Base-by-base conservation (phyloP, 495 filamentous ascomycete genomes). In the Tuber calosporum region DNA sequence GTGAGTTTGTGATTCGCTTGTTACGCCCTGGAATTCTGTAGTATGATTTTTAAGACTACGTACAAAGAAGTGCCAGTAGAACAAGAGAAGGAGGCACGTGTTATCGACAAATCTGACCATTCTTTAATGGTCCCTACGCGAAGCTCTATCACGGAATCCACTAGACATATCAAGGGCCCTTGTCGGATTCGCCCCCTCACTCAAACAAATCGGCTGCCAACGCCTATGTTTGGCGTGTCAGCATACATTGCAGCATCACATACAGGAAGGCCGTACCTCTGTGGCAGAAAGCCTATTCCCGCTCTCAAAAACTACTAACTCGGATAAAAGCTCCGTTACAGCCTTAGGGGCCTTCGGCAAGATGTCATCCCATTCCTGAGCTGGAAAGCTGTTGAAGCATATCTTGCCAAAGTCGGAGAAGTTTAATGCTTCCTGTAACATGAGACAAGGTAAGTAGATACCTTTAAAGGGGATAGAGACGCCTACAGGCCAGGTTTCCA, bases 401-500 rank as follows among this genome's bases (percentile, higher is more conserved):
- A 82, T 81, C 69, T 82, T 82, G 17, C 80, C 80, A 67, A 81
- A 82, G 72, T 82, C 80, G 19, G 80, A 80, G 30, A 81, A 79
- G 30, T 67, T 71, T 13, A 9, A 45, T n/a, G 80, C 67, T 36
- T 78, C 80, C 78, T 80, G 70, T 34, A 40, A 45, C 30, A 41
- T 30, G 30, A n/a, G 13, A 58, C 48, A 77, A 69, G 41, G n/a
- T 20, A 40, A 26, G 7, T 15, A 9, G 38, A n/a, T 3, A 22
- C 26, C 8, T 17, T 20, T 17, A 8, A 37, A 45, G n/a, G 39
- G 15, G 17, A 38, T 72, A 43, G 45, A 9, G 66, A 26, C 53
- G 68, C 77, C 20, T 36, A 80, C 79, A 66, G 94, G 94, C 95
- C 95, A 99, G 0, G 81, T 87, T 43, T 89, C 85, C 62, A 86